Evolutionary conservation across 2,329 filamentous ascomycete genomes (phyloP).

Genomic region (Fusarium sublunatum): DNA sequence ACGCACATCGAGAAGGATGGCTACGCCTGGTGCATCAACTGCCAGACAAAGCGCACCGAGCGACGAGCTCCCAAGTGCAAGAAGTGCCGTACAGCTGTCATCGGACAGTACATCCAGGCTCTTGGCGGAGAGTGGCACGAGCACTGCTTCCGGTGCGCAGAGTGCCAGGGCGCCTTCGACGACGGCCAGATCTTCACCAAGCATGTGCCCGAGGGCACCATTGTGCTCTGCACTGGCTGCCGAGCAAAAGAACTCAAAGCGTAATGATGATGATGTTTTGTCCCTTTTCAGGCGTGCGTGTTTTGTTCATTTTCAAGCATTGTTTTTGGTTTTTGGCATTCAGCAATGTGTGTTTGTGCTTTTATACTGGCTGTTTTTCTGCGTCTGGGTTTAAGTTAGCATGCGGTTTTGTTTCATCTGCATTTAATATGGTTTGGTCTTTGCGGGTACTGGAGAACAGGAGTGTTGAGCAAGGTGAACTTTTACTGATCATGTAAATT

Average conservation of each 20-base stretch:
- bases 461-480: conserved; percentile 15
- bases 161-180: conserved; percentile 69
- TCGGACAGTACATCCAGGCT: conserved; percentile 90
- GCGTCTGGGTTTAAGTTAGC: conserved; percentile 10
- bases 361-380: conserved; percentile 10
- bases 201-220: conserved; percentile 59
- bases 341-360: conserved; percentile 1
- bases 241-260: conserved; percentile 70
- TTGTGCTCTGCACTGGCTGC: conserved; percentile 71
- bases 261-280: conserved; percentile 43
- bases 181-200: conserved; percentile 75
- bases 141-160: conserved; percentile 84
- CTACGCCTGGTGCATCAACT: conserved; percentile 95
- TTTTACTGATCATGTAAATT: conserved; percentile 17
- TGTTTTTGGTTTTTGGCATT: conserved; percentile 7
- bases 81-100: conserved; percentile 84
- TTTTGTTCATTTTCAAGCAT: conserved; percentile 20
- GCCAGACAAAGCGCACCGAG: conserved; percentile 92
- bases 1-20: conserved; percentile 93
- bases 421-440: conserved; percentile 19
- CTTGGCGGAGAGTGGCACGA: conserved; percentile 95
- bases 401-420: conserved; percentile 16
- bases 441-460: conserved; percentile 5
- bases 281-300: conserved; percentile 29
- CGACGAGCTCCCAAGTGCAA: conserved; percentile 88